Evolutionary conservation across 257 asterid genomes (phyloP).

Genomic region (Henckelia pumila): DNA sequence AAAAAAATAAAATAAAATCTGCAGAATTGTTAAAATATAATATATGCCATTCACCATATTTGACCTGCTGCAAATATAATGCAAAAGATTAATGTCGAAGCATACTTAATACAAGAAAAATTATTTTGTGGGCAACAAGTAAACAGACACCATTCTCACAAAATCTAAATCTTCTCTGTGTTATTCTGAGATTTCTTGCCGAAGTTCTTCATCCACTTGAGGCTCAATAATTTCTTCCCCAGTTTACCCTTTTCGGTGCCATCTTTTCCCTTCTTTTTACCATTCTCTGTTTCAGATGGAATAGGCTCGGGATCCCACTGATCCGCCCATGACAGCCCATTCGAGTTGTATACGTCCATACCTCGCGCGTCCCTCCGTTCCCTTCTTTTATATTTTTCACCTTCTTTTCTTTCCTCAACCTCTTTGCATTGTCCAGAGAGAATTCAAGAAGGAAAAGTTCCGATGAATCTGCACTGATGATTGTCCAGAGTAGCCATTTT

Average conservation of each 20-base stretch:
- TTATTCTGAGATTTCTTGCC: background rate
- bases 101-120: background rate
- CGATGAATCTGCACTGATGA: slow-evolving; percentile 3
- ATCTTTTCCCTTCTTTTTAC: slow-evolving; percentile 32
- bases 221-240: slow-evolving; percentile 43
- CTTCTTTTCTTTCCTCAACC: slow-evolving; percentile 1
- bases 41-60: background rate
- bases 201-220: background rate
- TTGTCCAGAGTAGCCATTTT: slow-evolving; percentile 20
- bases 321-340: slow-evolving; percentile 90
- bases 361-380: background rate
- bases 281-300: slow-evolving; percentile 37
- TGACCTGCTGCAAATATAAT: background rate
- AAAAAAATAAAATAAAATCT: too few relatives aligned
- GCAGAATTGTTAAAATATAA: background rate
- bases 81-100: background rate
- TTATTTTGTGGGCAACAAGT: background rate
- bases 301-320: slow-evolving; percentile 90
- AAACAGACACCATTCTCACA: background rate
- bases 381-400: background rate
- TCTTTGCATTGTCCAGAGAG: slow-evolving; percentile 1
- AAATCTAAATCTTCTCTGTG: background rate
- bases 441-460: slow-evolving; percentile 16
- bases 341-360: slow-evolving; percentile 61
- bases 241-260: slow-evolving; percentile 36